Base-by-base conservation (phyloP, 495 filamentous ascomycete genomes). In the Talaromyces proteolyticus region DNA sequence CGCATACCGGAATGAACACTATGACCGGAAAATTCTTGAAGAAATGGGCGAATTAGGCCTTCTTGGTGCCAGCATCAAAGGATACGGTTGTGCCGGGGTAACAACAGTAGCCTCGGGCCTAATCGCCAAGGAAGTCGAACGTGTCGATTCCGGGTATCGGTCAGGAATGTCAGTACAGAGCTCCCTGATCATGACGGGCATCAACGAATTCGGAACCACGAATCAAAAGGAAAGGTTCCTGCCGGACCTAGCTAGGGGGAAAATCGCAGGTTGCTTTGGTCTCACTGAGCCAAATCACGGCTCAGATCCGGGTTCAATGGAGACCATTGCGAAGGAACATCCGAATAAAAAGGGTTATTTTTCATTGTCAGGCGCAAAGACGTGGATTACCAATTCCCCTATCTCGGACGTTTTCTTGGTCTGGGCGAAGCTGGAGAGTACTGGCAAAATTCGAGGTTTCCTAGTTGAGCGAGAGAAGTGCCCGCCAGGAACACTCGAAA, bases 31-130 rank as follows among this genome's bases (percentile, higher is more conserved):
- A 51, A 96, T 98, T 42, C 78, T 97, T 18, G 78, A 81, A 60
- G 93, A 98, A 69, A 98, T 98, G 93, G 93, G 93, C 51, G 90
- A 95, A 58, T 70, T 98, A n/a, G 93, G 93, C 29, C 78, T 98
- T 0, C 74, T 98, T 10, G 93, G 93, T 24, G 86, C 93, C 42
- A 95, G 86, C 25, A 93, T 98, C 53, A 64, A 94, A 44, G 93
- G 93, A 29, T 95, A 96, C 55, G 93, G 79, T 4, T 98, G 93
- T 60, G 92, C 94, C 16, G 93, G 94, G 40, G 88, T 87, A 4
- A 91, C 88, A 56, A 91, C 82, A 44, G 90, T 98, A 24, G 90
- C 94, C 1, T 87, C 86, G 3, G 94, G 93, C 14, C 73, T 98
- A 49, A 96, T 98, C 67, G 95, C 89, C 18, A 84, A 93, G 61